Conservation (phyloP, 2,329 filamentous ascomycete species). For the Fusarium liriodendri region DNA sequence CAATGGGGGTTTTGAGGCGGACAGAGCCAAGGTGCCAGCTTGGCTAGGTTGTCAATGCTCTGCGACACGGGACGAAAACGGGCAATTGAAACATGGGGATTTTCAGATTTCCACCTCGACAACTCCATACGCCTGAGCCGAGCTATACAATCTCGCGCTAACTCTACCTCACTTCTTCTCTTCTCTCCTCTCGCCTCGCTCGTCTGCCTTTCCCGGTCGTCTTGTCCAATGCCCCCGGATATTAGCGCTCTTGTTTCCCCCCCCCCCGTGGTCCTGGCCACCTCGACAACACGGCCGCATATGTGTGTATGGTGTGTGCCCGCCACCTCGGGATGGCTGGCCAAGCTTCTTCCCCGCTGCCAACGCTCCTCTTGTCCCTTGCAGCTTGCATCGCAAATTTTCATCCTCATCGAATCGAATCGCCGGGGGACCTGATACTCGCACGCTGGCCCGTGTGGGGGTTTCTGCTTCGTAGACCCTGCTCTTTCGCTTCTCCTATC, state of each 20-base stretch:
- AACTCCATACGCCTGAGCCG: slow-evolving; percentile 35
- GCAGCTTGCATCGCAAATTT: slow-evolving; percentile 40
- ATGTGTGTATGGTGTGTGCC: slow-evolving; percentile 2
- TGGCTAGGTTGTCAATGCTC: neutral
- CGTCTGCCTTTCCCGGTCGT: slow-evolving; percentile 12
- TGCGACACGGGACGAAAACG: neutral
- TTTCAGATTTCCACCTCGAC: slow-evolving; percentile 31
- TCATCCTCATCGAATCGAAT: slow-evolving; percentile 18
- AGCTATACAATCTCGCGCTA: slow-evolving; percentile 40
- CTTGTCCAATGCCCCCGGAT: slow-evolving; percentile 23
- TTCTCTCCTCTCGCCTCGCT: slow-evolving; percentile 5
- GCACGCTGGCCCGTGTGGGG: slow-evolving; percentile 1
- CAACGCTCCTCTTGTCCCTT: slow-evolving; percentile 33
- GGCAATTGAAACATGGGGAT: slow-evolving; percentile 20
- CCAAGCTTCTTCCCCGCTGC: slow-evolving; percentile 12
- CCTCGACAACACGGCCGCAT: neutral
- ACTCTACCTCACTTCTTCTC: slow-evolving; percentile 4
- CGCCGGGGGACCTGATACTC: slow-evolving; percentile 3
- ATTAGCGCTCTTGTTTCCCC: neutral
- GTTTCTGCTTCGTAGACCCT: slow-evolving; percentile 15
- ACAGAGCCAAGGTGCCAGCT: neutral
- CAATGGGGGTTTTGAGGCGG: neutral
- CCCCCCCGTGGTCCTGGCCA: neutral
- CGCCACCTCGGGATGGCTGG: slow-evolving; percentile 21
- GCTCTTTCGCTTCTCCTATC: slow-evolving; percentile 10